These are phyloP conservation scores for Uromyces viciae-fabae DNA, from an alignment of 1,284 basidiomycete species.

Conservation along the genomic window DNA sequence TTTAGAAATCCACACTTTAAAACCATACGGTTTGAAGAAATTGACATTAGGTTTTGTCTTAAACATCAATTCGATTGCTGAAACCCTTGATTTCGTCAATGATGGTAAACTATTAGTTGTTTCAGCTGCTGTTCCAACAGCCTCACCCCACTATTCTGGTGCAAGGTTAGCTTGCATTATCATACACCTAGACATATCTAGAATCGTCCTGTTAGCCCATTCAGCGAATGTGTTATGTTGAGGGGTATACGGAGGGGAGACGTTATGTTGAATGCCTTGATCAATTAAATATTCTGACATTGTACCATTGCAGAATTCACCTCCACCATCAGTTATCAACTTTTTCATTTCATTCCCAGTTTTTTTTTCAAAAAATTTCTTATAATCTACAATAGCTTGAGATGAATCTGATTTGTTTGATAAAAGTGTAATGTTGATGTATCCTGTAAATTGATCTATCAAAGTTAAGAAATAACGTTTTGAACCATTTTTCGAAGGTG, in stretches of 20 bases:
- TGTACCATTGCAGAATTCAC: neutral
- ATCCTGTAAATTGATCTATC: neutral
- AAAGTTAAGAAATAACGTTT: neutral
- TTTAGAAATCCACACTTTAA: neutral
- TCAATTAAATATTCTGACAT: neutral
- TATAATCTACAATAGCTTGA: neutral
- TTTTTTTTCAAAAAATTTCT: neutral
- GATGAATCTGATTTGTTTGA: neutral
- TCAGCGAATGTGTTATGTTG: neutral
- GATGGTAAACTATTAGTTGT: neutral
- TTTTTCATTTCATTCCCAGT: neutral
- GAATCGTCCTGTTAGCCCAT: neutral
- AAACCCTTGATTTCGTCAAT: neutral
- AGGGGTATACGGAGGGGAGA: neutral
- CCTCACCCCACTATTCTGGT: neutral
- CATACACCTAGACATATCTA: neutral
- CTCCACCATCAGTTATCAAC: neutral
- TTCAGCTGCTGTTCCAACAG: neutral
- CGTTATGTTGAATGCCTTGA: neutral
- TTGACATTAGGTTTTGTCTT: neutral
- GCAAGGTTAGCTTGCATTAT: neutral
- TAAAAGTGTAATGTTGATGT: neutral
- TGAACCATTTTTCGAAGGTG: neutral
- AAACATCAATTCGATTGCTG: neutral
- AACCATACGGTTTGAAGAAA: neutral